phyloP scores from a whole-genome alignment of 2,329 filamentous ascomycete species.

The Elsinoe fawcettii region DNA sequence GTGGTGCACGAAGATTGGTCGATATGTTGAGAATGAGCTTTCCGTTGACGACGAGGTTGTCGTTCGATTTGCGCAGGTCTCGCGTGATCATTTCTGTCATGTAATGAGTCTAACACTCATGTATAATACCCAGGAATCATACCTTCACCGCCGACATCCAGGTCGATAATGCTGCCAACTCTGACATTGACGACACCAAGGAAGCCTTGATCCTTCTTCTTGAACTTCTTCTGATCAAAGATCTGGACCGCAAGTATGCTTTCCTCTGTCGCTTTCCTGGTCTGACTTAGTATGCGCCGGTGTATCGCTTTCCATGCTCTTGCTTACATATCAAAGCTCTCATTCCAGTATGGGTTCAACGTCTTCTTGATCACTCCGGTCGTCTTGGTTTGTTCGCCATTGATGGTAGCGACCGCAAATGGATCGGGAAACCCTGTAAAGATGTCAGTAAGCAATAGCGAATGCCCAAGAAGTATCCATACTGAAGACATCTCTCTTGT shows the following conservation, averaged over 20 bases:
- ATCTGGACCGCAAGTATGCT: constrained; percentile 97
- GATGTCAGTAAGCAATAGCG: constrained; percentile 25
- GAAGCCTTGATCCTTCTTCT: constrained; percentile 99
- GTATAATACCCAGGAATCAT: constrained; percentile 31
- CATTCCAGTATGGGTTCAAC: constrained; percentile 99
- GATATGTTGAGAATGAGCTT: constrained; percentile 96
- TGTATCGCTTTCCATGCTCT: neutral
- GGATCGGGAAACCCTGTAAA: constrained; percentile 84
- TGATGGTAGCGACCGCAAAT: constrained; percentile 93
- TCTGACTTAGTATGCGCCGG: constrained; percentile 12
- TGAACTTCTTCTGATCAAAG: constrained; percentile 99
- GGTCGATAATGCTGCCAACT: constrained; percentile 86
- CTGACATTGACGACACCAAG: constrained; percentile 95
- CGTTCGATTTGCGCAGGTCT: constrained; percentile 94
- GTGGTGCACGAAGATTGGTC: constrained; percentile 61
- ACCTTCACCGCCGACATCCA: constrained; percentile 88
- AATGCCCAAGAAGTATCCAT: constrained; percentile 38
- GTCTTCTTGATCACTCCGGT: constrained; percentile 96
- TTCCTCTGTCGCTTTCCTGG: constrained; percentile 82
- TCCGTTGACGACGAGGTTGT: constrained; percentile 94
- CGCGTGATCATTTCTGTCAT: constrained; percentile 83
- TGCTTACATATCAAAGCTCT: constrained; percentile 92
- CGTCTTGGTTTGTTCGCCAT: constrained; percentile 97
- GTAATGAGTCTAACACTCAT: constrained; percentile 23
- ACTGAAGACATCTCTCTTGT: constrained; percentile 99